These are phyloP conservation scores for Nicotiana obtusifolia DNA, from an alignment of 257 asterid species.

Conservation along the genomic window DNA sequence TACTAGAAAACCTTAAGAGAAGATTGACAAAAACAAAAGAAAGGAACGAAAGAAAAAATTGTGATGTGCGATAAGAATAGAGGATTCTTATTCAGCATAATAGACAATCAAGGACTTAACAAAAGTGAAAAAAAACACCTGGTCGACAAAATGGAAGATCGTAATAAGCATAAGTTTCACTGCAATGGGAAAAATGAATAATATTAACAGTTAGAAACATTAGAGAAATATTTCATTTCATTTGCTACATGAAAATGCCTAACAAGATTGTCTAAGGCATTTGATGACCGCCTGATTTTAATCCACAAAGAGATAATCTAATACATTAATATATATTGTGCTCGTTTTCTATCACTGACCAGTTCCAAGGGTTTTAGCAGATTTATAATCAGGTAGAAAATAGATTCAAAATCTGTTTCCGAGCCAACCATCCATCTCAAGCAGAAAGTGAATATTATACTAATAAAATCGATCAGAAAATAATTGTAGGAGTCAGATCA, in stretches of 20 bases:
- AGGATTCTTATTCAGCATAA: background rate
- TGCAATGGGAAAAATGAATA: background rate
- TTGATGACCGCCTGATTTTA: background rate
- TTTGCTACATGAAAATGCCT: background rate
- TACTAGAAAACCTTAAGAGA: background rate
- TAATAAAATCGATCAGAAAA: background rate
- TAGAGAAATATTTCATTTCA: background rate
- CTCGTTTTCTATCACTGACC: background rate
- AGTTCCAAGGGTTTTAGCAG: background rate
- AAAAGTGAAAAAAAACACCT: constrained; percentile 17
- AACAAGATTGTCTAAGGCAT: background rate
- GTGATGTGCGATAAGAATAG: background rate
- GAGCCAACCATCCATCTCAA: background rate
- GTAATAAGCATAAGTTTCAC: constrained; percentile 22
- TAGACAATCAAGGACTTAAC: background rate
- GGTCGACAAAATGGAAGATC: constrained; percentile 25
- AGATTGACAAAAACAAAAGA: background rate
- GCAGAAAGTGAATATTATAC: background rate
- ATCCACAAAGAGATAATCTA: background rate
- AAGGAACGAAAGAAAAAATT: no score
- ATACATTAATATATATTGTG: background rate
- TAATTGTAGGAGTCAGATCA: background rate
- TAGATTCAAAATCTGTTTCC: background rate
- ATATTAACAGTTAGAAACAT: background rate
- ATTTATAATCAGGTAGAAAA: constrained; percentile 1